Evolutionary conservation across 495 filamentous ascomycete genomes (phyloP).

Genomic region (Lepidopterella palustris): DNA sequence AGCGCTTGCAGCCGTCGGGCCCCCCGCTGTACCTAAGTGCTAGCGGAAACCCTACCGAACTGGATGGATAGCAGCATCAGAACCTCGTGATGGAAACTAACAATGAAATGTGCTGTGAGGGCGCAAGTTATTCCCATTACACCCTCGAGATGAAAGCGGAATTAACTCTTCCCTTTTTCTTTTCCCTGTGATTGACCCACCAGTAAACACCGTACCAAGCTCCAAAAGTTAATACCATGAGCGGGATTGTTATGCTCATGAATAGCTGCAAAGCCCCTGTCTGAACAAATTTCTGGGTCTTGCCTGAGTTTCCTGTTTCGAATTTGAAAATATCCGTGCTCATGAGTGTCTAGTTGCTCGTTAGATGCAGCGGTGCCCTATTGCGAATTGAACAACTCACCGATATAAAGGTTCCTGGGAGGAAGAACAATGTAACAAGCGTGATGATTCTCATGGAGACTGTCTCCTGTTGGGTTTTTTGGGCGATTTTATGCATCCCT

Average conservation of each 20-base stretch:
- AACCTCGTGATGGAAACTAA: neutral
- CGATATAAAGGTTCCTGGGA: conserved; percentile 43
- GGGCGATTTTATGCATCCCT: conserved; percentile 23
- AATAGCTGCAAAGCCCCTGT: conserved; percentile 21
- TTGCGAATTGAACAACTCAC: conserved; percentile 22
- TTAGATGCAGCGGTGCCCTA: neutral
- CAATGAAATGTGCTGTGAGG: too few species aligned
- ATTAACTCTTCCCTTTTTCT: neutral
- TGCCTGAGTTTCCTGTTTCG: conserved; percentile 7
- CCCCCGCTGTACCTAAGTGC: too few species aligned
- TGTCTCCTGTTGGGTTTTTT: conserved; percentile 26
- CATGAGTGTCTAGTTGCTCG: conserved; percentile 28
- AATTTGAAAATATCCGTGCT: conserved; percentile 33
- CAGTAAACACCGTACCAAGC: conserved; percentile 11
- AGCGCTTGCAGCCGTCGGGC: too few species aligned
- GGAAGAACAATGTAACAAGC: conserved; percentile 40
- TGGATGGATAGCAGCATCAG: neutral
- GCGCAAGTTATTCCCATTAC: too few species aligned
- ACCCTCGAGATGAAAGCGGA: neutral
- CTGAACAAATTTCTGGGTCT: neutral
- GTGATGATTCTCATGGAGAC: conserved; percentile 41
- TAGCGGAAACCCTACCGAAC: neutral
- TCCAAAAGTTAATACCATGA: conserved; percentile 16
- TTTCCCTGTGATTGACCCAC: neutral
- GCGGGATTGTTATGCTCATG: conserved; percentile 15